A percentile compares a stretch with the other conserved stretches of the same genome.
phyloP scores from a whole-genome alignment of 2,329 filamentous ascomycete species.

The Colletotrichum lini region DNA sequence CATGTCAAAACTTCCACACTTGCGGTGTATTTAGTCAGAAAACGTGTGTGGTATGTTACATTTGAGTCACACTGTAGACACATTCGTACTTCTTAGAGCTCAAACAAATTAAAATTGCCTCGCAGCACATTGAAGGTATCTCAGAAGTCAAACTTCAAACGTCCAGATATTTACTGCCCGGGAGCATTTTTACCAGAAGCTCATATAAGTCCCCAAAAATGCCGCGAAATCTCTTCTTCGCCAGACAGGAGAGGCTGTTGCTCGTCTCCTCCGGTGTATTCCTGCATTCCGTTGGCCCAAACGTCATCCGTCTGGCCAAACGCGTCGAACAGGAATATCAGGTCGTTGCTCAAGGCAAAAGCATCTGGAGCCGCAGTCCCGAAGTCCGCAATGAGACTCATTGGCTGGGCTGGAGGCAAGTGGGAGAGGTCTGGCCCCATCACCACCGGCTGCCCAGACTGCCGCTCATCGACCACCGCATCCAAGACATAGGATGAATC shows the following conservation, averaged over 20 bases:
- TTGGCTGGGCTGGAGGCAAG: not conserved
- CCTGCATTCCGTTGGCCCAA: conserved; percentile 18
- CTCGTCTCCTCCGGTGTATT: conserved; percentile 7
- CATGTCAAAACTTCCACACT: too few species aligned
- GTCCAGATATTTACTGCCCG: not conserved
- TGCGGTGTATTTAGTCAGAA: too few species aligned
- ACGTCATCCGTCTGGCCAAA: conserved; percentile 46
- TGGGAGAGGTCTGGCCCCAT: not conserved
- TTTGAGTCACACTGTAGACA: too few species aligned
- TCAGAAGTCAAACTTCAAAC: not conserved
- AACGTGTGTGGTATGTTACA: too few species aligned
- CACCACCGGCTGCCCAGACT: not conserved
- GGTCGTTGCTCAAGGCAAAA: conserved; percentile 51
- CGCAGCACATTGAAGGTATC: not conserved
- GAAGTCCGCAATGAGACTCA: conserved; percentile 3
- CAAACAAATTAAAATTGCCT: too few species aligned
- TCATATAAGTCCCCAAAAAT: conserved; percentile 51
- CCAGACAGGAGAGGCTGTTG: conserved; percentile 26
- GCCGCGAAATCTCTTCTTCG: conserved; percentile 50
- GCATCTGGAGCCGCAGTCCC: conserved; percentile 49
- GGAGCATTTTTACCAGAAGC: too few species aligned
- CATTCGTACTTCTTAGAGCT: too few species aligned
- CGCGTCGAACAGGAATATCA: conserved; percentile 54
- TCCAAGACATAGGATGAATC: conserved; percentile 15
- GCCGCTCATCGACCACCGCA: not conserved